Base-by-base conservation (phyloP, 768 basidiomycete species). In the Phlegmacium glaucopus region DNA sequence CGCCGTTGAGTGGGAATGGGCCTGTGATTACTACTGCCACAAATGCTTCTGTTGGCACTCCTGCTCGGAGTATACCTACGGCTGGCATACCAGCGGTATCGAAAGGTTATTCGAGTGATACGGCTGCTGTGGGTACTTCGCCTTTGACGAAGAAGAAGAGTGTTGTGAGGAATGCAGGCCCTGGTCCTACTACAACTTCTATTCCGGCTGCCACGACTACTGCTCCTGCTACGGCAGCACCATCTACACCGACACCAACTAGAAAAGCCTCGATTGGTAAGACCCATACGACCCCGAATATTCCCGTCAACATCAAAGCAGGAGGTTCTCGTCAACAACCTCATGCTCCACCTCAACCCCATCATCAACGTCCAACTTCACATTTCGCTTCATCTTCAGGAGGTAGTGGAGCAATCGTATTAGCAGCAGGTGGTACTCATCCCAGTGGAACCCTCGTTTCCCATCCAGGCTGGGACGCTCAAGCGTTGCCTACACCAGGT, bases 361-460 rank as follows among this genome's bases (percentile, higher is more conserved):
- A 35, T 4, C 47, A 10, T 22, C 22, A 22, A 22, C 22, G 3
- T 27, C 32, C 32, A 10, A 34, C 32, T n/a, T 10, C 32, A 34
- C 32, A 10, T n/a, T n/a, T 34, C n/a, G 4, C 32, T n/a, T 34
- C 32, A n/a, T 10, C 32, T 11, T 10, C 16, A 36, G 27, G 30
- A 28, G 22, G 11, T 1, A 17, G 16, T 32, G 36, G 39, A 22
- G 51, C 58, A 7, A 55, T 53, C 0, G 50, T 60, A 6, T 44
- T 62, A n/a, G 9, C 46, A 17, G 56, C 63, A 6, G 59, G 51
- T 5, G 60, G 60, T 4, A 47, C 47, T 9, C 47, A 54, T 16
- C 56, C 59, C 1, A 56, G 58, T 34, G 63, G 63, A 1, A 55
- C 50, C 2, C 49, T 64, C 13, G 44, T 55, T 6, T 45, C 58